These are phyloP conservation scores for Aspergillus egyptiacus DNA, from an alignment of 495 filamentous ascomycete species.

Conservation along the genomic window DNA sequence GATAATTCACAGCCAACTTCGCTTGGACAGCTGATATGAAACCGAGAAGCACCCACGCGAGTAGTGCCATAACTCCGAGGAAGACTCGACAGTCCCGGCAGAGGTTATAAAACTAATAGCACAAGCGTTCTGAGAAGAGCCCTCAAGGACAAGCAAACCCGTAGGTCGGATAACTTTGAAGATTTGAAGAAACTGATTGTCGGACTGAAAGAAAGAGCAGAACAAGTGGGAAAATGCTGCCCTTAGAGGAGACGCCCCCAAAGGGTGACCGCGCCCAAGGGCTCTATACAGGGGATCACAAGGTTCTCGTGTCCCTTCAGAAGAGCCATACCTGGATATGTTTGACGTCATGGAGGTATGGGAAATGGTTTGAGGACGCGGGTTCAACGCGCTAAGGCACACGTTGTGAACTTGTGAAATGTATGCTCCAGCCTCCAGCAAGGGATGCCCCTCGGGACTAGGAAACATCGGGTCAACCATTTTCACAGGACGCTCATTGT, in stretches of 20 bases:
- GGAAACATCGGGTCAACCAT: slow-evolving; percentile 24
- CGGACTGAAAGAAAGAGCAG: slow-evolving; percentile 10
- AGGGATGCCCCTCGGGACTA: slow-evolving; percentile 32
- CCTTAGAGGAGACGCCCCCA: slow-evolving; percentile 25
- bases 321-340: slow-evolving; percentile 46
- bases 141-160: slow-evolving; percentile 2
- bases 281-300: slow-evolving; percentile 33
- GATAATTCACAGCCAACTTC: slow-evolving; percentile 51
- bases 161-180: too few relatives aligned
- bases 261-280: slow-evolving; percentile 29
- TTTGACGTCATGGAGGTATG: slow-evolving; percentile 41
- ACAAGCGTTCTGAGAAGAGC: slow-evolving; percentile 8
- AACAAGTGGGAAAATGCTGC: slow-evolving; percentile 19
- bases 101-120: slow-evolving; percentile 11
- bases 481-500: slow-evolving; percentile 12
- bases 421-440: slow-evolving; percentile 29
- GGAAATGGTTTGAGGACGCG: slow-evolving; percentile 24
- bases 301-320: slow-evolving; percentile 28
- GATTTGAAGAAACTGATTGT: neutral
- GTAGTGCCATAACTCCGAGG: slow-evolving; percentile 26
- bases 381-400: slow-evolving; percentile 21
- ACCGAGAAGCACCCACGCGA: slow-evolving; percentile 27
- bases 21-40: slow-evolving; percentile 36
- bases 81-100: slow-evolving; percentile 13
- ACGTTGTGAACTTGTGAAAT: slow-evolving; percentile 35